A percentile compares a stretch with the other conserved stretches of the same genome.
Evolutionary conservation across 2,329 filamentous ascomycete genomes (phyloP).

Genomic region (Stagonosporopsis cucurbitacearum): DNA sequence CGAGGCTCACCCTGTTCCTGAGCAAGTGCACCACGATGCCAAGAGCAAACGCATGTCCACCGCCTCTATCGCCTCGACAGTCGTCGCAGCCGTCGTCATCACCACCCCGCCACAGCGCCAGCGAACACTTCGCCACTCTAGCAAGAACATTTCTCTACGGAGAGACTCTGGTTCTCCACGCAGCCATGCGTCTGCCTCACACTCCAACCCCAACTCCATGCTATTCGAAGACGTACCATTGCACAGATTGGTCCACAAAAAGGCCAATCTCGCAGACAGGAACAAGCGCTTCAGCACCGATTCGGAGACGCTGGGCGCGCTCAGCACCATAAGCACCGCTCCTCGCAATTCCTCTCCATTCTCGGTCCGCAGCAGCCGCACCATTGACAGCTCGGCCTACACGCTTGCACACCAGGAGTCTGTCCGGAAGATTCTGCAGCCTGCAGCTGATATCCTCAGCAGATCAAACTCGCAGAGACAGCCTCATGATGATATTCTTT

Average conservation of each 20-base stretch:
- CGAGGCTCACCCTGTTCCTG: slow-evolving; percentile 37
- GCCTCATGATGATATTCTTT: slow-evolving; percentile 42
- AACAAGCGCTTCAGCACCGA: slow-evolving; percentile 40
- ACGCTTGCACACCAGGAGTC: slow-evolving; percentile 44
- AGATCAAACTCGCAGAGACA: slow-evolving; percentile 35
- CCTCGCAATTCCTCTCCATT: slow-evolving; percentile 39
- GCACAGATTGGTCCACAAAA: slow-evolving; percentile 60
- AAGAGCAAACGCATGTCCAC: slow-evolving; percentile 56
- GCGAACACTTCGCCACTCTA: slow-evolving; percentile 59
- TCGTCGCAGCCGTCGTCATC: slow-evolving; percentile 63
- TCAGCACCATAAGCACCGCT: slow-evolving; percentile 18
- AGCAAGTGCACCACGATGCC: slow-evolving; percentile 33
- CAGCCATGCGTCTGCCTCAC: slow-evolving; percentile 51
- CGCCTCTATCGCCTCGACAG: slow-evolving; percentile 60
- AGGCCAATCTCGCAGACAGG: slow-evolving; percentile 57
- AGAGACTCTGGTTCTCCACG: slow-evolving; percentile 46
- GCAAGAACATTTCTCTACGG: slow-evolving; percentile 60
- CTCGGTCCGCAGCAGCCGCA: slow-evolving; percentile 35
- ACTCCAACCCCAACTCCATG: slow-evolving; percentile 55
- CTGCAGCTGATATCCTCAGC: slow-evolving; percentile 44
- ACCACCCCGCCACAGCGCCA: slow-evolving; percentile 55
- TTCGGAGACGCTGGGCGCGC: slow-evolving; percentile 29
- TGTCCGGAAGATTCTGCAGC: slow-evolving; percentile 40
- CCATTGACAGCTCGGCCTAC: slow-evolving; percentile 39
- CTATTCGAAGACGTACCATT: slow-evolving; percentile 53